Evolutionary conservation across 257 asterid species (phyloP), one percentile per base, ranked within the genome.

Genomic region (Petunia axillaris): DNA sequence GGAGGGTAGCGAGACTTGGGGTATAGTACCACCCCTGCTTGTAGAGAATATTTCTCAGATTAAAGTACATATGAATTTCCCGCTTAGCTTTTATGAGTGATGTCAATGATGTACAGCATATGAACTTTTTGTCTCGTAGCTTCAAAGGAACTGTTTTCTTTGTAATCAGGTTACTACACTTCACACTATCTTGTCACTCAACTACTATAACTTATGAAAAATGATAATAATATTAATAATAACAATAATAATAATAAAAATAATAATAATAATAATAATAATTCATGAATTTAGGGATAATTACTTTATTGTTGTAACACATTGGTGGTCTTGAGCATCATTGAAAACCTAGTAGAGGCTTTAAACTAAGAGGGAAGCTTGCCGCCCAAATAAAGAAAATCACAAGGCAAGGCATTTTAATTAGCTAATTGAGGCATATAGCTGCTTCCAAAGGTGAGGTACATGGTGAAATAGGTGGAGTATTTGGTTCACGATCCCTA

Each of bases 341-440:
- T 16, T 46, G 77, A 46, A 52, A 44, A 71, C 77, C 77, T 35
- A 25, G 60, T 25, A 11, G 77, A 71, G 10, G 44, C 60, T 71
- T 48, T 5, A 71, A 16, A 15, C 77, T 48, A 71, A 48, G 44
- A 48, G 77, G 0, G 13, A 71, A 25, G 16, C 48, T 71, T 71
- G 77, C 43, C 43, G 46, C 25, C 11, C 41, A 48, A 71, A 71
- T 48, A 71, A 48, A 48, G 25, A 70, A 38, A 35, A 50, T 25
- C 25, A 46, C 35, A 25, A 48, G 25, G 44, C 35, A 35, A 71
- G 59, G 6, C 77, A 48, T 35, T 48, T 71, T 71, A 9, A 70
- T 25, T 25, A 71, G 44, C 60, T 35, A 71, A 48, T 48, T 5
- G 60, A 71, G 52, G 25, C 77, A 48, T 48, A 48, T 48, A 71